A percentile compares a stretch with the other conserved stretches of the same genome.
Conservation (phyloP, 75 land plant species). For the Pinus albicaulis region DNA sequence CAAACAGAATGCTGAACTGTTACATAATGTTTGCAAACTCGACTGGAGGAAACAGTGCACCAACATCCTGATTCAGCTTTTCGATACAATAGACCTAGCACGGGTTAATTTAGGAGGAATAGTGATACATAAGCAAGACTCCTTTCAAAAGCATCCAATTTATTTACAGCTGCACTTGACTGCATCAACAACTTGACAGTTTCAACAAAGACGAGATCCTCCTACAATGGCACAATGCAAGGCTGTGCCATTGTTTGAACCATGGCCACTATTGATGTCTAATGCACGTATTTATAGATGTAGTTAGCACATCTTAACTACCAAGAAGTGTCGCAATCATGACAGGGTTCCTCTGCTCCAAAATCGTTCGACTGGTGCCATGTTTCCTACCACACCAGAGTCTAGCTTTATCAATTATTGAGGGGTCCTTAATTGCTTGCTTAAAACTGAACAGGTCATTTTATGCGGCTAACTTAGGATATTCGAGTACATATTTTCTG, state of each 20-base stretch:
- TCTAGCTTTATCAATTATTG: conserved; percentile 24
- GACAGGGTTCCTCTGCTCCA: conserved; percentile 57
- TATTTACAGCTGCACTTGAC: conserved; percentile 45
- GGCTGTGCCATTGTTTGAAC: conserved; percentile 56
- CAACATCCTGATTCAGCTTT: background rate
- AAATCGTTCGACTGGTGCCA: conserved; percentile 36
- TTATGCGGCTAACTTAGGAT: conserved; percentile 59
- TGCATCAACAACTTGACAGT: conserved; percentile 50
- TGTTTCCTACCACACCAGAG: conserved; percentile 51
- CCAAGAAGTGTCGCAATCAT: conserved; percentile 62
- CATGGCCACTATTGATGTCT: conserved; percentile 42
- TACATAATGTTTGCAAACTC: conserved; percentile 1
- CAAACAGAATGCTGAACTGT: background rate
- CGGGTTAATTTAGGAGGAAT: conserved; percentile 2
- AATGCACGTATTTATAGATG: background rate
- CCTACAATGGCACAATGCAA: conserved; percentile 68
- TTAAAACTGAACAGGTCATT: conserved; percentile 47
- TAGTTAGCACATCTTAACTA: too few species aligned
- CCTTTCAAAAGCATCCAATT: conserved; percentile 48
- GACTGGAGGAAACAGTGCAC: background rate
- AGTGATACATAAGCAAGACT: conserved; percentile 48
- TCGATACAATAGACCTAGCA: conserved; percentile 4
- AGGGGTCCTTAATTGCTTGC: conserved; percentile 37
- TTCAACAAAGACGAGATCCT: conserved; percentile 30
- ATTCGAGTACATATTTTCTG: conserved; percentile 6